Base-by-base conservation (phyloP, 2,329 filamentous ascomycete species). In the Paraphoma chrysanthemicola region DNA sequence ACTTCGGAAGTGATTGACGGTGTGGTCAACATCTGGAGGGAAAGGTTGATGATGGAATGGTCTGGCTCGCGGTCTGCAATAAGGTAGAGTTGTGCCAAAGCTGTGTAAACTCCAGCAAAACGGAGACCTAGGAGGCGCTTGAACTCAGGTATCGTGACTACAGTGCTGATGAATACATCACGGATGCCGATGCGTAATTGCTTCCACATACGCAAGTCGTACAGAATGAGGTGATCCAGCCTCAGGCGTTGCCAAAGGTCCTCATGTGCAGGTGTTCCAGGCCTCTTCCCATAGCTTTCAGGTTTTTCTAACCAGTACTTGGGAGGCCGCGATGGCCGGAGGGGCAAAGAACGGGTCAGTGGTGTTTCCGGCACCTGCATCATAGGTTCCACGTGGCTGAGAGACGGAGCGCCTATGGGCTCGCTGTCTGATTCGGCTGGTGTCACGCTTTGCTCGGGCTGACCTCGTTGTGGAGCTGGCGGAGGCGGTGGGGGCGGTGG, bases 41-140 rank as follows among this genome's bases (percentile, higher is more conserved):
- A 98, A 38, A 99, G 86, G 72, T 97, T 97, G 82, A 99, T 97
- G 72, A 99, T 98, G 10, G 94, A 98, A 77, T 98, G 94, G 71
- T 99, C 95, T 2, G 95, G 95, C 75, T 99, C 95, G 62, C 95
- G 86, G 72, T 99, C 95, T 12, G 94, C 94, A 63, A 99, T 95
- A 30, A 99, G 85, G 74, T 98, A 99, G 3, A 99, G 82, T 74
- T 99, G 94, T 5, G 95, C 93, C 46, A 99, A 81, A 2, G 91
- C 91, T 1, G 95, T 98, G 78, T 99, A 99, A 3, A 99, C 83
- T 0, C 93, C 94, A 51, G 96, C 92, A 74, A 99, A 96, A n/a
- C 95, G 88, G 43, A 99, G 82, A 1, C 94, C 93, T 53, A 99
- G 83, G 9, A 99, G 88, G 17, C 94, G 89, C 80, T 99, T 99